A percentile compares a stretch with the other conserved stretches of the same genome.
Evolutionary conservation across 129 eudicot genomes (phyloP).

Genomic region (Kitagawia praeruptora): DNA sequence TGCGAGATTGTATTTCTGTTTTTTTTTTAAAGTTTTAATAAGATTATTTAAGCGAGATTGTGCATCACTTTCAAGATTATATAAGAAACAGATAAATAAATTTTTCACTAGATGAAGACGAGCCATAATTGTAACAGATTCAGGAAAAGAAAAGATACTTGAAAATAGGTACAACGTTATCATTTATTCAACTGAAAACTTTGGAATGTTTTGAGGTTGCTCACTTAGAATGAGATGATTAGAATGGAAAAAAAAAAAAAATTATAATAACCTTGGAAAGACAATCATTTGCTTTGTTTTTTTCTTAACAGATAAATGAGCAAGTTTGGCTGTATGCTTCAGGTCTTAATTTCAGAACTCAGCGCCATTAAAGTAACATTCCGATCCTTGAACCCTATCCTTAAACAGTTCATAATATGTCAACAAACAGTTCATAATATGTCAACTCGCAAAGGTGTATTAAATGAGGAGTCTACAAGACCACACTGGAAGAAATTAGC

Average conservation of each 20-base stretch:
- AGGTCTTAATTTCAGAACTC: neutral
- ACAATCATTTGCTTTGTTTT: neutral
- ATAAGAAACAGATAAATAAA: neutral
- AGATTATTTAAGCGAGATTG: neutral
- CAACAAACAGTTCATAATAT: neutral
- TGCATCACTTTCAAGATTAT: neutral
- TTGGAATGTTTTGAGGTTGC: neutral
- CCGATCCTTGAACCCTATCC: neutral
- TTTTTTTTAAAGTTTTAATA: neutral
- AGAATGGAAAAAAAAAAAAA: neutral
- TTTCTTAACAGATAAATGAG: neutral
- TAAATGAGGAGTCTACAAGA: neutral
- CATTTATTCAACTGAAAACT: neutral
- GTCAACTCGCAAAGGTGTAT: neutral
- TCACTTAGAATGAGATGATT: neutral
- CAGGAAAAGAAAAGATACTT: neutral
- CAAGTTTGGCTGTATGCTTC: neutral
- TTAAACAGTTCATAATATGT: neutral
- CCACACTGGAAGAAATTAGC: neutral
- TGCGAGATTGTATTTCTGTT: neutral
- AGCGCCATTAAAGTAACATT: neutral
- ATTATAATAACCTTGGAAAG: neutral
- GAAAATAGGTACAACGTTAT: neutral
- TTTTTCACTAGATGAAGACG: neutral
- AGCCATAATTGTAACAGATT: neutral